These are phyloP conservation scores for Silybum marianum DNA, from an alignment of 129 eudicot species.

Conservation along the genomic window DNA sequence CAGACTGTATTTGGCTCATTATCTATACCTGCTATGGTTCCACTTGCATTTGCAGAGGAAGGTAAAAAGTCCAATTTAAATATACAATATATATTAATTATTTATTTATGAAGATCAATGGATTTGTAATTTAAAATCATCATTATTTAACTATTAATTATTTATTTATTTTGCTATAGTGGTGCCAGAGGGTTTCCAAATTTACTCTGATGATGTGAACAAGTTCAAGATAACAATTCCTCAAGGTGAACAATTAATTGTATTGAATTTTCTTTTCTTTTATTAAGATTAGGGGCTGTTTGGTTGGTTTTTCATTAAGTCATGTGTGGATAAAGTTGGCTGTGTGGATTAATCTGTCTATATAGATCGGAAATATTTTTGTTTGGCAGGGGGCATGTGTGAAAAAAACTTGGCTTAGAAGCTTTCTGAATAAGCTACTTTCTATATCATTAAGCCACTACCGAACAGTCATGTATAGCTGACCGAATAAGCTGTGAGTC, in stretches of 20 bases:
- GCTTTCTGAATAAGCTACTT: too few species aligned
- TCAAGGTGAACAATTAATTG: conserved; percentile 47
- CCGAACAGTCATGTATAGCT: too few species aligned
- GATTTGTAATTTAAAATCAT: background rate
- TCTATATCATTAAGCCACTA: too few species aligned
- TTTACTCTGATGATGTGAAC: conserved; percentile 85
- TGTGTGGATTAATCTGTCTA: too few species aligned
- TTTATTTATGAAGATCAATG: background rate
- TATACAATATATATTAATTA: background rate
- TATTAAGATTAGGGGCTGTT: background rate
- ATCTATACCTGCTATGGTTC: conserved; percentile 57
- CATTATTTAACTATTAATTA: conserved; percentile 2
- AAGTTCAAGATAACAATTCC: conserved; percentile 85
- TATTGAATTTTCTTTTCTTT: background rate
- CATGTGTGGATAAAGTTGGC: too few species aligned
- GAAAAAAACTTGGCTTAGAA: too few species aligned
- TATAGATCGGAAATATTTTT: too few species aligned
- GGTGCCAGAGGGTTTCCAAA: conserved; percentile 55
- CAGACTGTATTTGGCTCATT: conserved; percentile 50
- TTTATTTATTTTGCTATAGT: conserved; percentile 22
- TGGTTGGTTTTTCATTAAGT: too few species aligned
- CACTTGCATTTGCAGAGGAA: conserved; percentile 57
- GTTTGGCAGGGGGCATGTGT: too few species aligned
- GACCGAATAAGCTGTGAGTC: too few species aligned
- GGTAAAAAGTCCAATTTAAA: conserved; percentile 33